phyloP scores from a whole-genome alignment of 306 rosid species.

The Pueraria montana region DNA sequence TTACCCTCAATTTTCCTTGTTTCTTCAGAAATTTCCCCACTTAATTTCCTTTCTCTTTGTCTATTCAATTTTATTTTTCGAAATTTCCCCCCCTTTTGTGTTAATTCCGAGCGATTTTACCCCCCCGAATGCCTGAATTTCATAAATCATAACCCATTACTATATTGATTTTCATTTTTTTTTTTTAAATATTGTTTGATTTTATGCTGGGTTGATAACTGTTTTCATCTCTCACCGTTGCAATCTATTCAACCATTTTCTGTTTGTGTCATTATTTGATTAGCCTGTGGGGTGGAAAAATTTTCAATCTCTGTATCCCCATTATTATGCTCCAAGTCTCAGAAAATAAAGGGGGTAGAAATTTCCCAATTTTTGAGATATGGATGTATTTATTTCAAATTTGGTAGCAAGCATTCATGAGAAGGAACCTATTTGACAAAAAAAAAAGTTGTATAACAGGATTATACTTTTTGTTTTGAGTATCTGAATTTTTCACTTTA shows the following conservation, averaged over 20 bases:
- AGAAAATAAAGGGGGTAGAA: neutral
- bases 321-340: neutral
- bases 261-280: neutral
- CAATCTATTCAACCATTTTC: slow-evolving; percentile 7
- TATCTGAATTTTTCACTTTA: slow-evolving; percentile 12
- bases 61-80: too few relatives aligned
- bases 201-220: slow-evolving; percentile 12
- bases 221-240: neutral
- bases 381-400: slow-evolving; percentile 12
- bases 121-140: too few relatives aligned
- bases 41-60: too few relatives aligned
- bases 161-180: slow-evolving; percentile 10
- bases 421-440: neutral
- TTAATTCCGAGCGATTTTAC: too few relatives aligned
- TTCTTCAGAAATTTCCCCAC: too few relatives aligned
- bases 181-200: neutral
- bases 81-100: too few relatives aligned
- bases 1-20: too few relatives aligned
- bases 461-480: neutral
- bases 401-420: slow-evolving; percentile 15
- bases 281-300: neutral
- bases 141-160: too few relatives aligned
- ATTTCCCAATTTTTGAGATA: neutral
- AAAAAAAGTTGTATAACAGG: neutral
- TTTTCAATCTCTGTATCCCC: neutral